Evolutionary conservation across 2,329 filamentous ascomycete genomes (phyloP).

Genomic region (Botrytis cinerea): DNA sequence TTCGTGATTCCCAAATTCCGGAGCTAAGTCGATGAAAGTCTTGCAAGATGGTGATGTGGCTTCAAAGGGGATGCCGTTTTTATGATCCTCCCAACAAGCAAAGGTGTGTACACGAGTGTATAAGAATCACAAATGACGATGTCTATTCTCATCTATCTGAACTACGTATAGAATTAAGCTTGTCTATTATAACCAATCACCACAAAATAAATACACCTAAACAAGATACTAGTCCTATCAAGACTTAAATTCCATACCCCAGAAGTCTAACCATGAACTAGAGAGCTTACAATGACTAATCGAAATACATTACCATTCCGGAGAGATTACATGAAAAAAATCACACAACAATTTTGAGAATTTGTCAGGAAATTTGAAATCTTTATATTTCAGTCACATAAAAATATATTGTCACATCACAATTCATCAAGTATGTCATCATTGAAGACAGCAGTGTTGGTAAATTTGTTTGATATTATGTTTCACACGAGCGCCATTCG

Average conservation of each 20-base stretch:
- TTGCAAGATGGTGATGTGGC: too few species aligned
- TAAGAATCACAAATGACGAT: accelerated
- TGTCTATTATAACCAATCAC: background rate
- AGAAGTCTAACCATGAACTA: background rate
- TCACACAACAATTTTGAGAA: background rate
- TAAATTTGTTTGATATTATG: background rate
- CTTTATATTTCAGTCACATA: too few species aligned
- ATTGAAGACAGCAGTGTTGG: background rate
- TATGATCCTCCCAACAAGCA: background rate
- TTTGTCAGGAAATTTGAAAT: background rate
- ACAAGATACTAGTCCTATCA: background rate
- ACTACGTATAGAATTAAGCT: background rate
- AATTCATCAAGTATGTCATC: background rate
- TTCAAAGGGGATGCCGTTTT: background rate
- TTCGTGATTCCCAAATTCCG: too few species aligned
- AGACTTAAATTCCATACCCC: too few species aligned
- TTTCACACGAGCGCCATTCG: background rate
- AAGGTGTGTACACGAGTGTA: background rate
- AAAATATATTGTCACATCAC: background rate
- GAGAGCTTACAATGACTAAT: background rate
- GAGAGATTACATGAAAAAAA: background rate
- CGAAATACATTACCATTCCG: background rate
- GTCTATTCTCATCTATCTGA: background rate
- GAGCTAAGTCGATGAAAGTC: background rate
- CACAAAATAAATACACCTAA: background rate